phyloP scores from a whole-genome alignment of 129 eudicot species.

The Gnaphalium uliginosum region DNA sequence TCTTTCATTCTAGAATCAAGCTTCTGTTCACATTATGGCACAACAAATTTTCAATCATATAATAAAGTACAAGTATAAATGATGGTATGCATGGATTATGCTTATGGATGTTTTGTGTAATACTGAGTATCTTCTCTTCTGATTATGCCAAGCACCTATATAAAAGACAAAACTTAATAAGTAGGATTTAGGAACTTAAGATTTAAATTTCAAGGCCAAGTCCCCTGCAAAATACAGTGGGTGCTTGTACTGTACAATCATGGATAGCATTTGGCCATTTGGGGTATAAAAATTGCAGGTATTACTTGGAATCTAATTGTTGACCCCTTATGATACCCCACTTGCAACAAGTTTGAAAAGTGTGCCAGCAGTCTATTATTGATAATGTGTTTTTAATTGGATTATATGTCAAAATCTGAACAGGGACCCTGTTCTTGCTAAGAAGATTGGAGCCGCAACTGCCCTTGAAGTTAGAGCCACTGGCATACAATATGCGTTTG shows the following conservation, averaged over 20 bases:
- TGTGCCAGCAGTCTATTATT: constrained; percentile 8
- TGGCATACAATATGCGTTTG: constrained; percentile 77
- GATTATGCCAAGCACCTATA: too few species aligned
- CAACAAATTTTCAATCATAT: background rate
- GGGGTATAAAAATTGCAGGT: constrained; percentile 14
- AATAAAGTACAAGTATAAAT: background rate
- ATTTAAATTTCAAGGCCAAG: too few species aligned
- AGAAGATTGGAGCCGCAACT: constrained; percentile 86
- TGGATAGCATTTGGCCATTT: background rate
- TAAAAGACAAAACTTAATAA: too few species aligned
- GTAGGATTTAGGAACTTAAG: background rate
- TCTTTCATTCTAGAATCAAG: too few species aligned
- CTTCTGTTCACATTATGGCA: background rate
- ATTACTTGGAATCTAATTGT: background rate
- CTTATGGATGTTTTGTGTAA: background rate
- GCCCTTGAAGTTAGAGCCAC: constrained; percentile 94
- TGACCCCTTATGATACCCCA: constrained; percentile 24
- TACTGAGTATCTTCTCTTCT: constrained; percentile 1
- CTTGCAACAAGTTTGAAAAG: constrained; percentile 18
- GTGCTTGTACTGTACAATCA: constrained; percentile 22
- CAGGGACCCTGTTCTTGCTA: constrained; percentile 70
- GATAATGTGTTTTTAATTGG: constrained; percentile 19
- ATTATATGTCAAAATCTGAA: constrained; percentile 13
- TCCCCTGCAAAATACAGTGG: background rate
- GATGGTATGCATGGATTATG: background rate